Percentiles rank a stretch among this genome's conserved stretches.
Evolutionary conservation across 2,329 filamentous ascomycete species (phyloP).

Genomic region (Thielaviopsis populi): DNA sequence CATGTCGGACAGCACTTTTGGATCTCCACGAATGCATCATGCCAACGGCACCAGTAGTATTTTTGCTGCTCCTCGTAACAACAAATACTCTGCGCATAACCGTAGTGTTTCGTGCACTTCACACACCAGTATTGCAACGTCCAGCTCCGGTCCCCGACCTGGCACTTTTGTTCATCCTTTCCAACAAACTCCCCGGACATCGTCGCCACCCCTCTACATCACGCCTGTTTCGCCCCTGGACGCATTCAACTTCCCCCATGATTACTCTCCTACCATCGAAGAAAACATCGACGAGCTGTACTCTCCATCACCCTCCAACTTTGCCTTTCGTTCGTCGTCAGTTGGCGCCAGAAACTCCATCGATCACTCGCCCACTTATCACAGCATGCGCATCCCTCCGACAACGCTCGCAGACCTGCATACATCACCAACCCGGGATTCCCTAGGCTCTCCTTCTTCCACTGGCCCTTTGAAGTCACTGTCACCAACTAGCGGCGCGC

Average conservation of each 20-base stretch:
- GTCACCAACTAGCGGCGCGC: slow-evolving; percentile 23
- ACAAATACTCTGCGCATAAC: slow-evolving; percentile 36
- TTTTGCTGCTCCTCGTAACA: slow-evolving; percentile 17
- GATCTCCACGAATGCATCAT: slow-evolving; percentile 8
- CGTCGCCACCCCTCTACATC: slow-evolving; percentile 34
- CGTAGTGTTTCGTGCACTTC: slow-evolving; percentile 45
- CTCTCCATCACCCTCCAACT: slow-evolving; percentile 6
- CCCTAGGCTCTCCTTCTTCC: slow-evolving; percentile 19
- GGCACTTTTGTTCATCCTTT: slow-evolving; percentile 45
- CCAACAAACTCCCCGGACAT: slow-evolving; percentile 46
- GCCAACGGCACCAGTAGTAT: slow-evolving; percentile 1
- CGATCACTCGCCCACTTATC: slow-evolving; percentile 17
- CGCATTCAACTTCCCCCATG: slow-evolving; percentile 27
- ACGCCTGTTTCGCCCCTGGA: not conserved
- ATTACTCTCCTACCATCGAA: slow-evolving; percentile 41
- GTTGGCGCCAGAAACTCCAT: slow-evolving; percentile 10
- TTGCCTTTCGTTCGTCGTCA: slow-evolving; percentile 10
- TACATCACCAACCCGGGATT: slow-evolving; percentile 6
- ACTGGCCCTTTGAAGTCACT: slow-evolving; percentile 24
- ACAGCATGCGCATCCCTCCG: slow-evolving; percentile 26
- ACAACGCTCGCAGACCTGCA: slow-evolving; percentile 33
- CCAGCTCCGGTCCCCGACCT: slow-evolving; percentile 25
- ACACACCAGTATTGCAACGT: slow-evolving; percentile 33
- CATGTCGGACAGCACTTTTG: slow-evolving; percentile 7
- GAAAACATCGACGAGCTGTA: slow-evolving; percentile 34